These are phyloP conservation scores for Speleostelium caveatum DNA, from an alignment of 78 protist genomes.

Conservation along the genomic window DNA sequence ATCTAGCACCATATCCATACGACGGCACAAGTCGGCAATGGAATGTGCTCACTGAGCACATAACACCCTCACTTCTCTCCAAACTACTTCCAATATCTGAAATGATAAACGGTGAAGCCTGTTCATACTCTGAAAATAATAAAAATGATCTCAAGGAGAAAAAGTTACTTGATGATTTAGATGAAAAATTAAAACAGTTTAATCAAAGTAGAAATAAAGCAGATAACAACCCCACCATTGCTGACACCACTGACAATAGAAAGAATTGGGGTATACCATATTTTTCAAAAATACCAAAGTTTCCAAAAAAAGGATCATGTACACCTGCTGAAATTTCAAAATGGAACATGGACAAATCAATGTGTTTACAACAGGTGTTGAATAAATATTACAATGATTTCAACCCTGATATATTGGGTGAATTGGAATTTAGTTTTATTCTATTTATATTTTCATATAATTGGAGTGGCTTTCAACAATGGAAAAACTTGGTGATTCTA, in stretches of 20 bases:
- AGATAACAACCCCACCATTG: background rate
- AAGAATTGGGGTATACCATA: slow-evolving; percentile 69
- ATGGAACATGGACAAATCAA: slow-evolving; percentile 68
- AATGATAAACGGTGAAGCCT: slow-evolving; percentile 55
- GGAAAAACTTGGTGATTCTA: slow-evolving; percentile 25
- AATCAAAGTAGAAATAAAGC: background rate
- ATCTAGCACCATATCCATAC: slow-evolving; percentile 54
- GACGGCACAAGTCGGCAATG: slow-evolving; percentile 27
- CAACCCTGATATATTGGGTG: slow-evolving; percentile 43
- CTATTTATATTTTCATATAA: slow-evolving; percentile 40
- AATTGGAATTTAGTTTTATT: slow-evolving; percentile 38
- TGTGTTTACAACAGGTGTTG: background rate
- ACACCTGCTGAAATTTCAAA: background rate
- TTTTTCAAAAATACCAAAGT: slow-evolving; percentile 44
- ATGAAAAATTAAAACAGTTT: slow-evolving; percentile 33
- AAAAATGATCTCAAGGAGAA: background rate
- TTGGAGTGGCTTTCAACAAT: slow-evolving; percentile 50
- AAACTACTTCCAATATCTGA: slow-evolving; percentile 41
- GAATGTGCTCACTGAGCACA: slow-evolving; percentile 24
- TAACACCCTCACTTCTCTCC: background rate
- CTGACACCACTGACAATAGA: background rate
- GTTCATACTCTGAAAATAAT: slow-evolving; percentile 1
- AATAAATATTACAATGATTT: slow-evolving; percentile 5
- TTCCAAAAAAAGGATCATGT: background rate
- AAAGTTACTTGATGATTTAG: slow-evolving; percentile 23